A percentile compares a stretch with the other conserved stretches of the same genome.
Evolutionary conservation across 2,329 filamentous ascomycete species (phyloP).

Genomic region (Stachybotrys echinatus): DNA sequence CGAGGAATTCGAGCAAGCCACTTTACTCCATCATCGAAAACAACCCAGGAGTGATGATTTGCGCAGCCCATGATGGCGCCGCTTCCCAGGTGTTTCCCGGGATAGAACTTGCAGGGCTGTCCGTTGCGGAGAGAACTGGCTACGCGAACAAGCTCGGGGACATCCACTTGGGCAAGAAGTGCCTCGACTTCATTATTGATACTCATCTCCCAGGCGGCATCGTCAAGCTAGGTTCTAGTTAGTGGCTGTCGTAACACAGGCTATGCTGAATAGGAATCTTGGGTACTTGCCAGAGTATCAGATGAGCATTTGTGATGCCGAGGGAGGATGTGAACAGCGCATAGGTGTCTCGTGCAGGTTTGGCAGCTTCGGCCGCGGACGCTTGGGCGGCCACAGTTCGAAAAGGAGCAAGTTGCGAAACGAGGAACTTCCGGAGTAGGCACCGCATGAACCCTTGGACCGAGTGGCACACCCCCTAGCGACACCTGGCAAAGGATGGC

Average conservation of each 20-base stretch:
- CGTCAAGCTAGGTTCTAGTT: constrained; percentile 3
- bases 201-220: constrained; percentile 2
- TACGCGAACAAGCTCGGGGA: constrained; percentile 5
- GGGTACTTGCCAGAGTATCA: constrained; percentile 1
- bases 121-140: constrained; percentile 9
- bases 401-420: constrained; percentile 5
- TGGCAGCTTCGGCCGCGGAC: constrained; percentile 5
- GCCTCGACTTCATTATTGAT: constrained; percentile 2
- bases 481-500: too few species aligned
- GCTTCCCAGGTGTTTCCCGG: constrained; percentile 7
- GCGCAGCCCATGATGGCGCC: constrained; percentile 15
- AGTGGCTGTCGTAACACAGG: background rate
- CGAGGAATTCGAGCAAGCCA: constrained; percentile 19
- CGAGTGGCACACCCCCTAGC: too few species aligned
- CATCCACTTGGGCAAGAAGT: constrained; percentile 3
- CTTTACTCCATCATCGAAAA: constrained; percentile 13
- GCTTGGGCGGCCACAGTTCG: constrained; percentile 3
- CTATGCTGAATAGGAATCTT: background rate
- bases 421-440: too few species aligned
- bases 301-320: constrained; percentile 4
- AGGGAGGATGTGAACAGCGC: constrained; percentile 4
- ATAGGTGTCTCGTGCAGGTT: constrained; percentile 3
- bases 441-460: too few species aligned
- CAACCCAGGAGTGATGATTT: constrained; percentile 18
- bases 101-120: constrained; percentile 9